Evolutionary conservation across 2,329 filamentous ascomycete genomes (phyloP), one percentile per base, ranked within the genome.

Genomic region (Lasiodiplodia sp.): DNA sequence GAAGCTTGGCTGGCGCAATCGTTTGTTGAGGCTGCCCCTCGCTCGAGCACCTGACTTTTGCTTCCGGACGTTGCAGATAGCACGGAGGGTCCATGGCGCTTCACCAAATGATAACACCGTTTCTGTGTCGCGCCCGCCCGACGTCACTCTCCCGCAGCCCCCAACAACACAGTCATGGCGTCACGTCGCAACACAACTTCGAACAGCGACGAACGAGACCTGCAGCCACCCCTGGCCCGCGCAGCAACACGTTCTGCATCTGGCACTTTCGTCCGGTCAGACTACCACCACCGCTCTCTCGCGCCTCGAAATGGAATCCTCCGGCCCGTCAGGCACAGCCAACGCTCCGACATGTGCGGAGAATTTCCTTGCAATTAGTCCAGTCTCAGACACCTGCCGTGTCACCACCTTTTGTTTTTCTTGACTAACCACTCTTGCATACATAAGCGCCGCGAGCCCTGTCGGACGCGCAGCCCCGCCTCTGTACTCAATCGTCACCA

Each of bases 41-140:
- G 56, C n/a, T 37, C 40, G 25, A 49, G 38, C 23, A 38, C 44
- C 57, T 49, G 38, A 62, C 25, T 34, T 62, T 47, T 34, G 57
- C 57, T 49, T 62, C 31, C 57, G 40, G 57, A 40, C 40, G 40
- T 23, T 40, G 57, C 40, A 31, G 57, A 49, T 60, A 62, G 57
- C 57, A 40, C 23, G 40, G 44, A 63, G 58, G 58, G 58, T 63
- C 58, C 21, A 28, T 12, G 31, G 57, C 4, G 38, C 57, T 62
- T 49, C 40, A 62, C n/a, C 58, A 31, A 44, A 44, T 38, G 57
- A 60, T 60, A 60, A 37, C 44, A 25, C 58, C 40, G 58, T n/a
- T 23, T 14, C 34, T 25, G 44, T 37, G 58, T 47, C 57, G 40
- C 16, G 23, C 18, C 53, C 28, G 53, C 53, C 25, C 34, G 55